Percentiles rank a stretch among this genome's conserved stretches.
These are phyloP conservation scores for Pelargonium fulgidum DNA, from an alignment of 441 rosid species.

Conservation along the genomic window DNA sequence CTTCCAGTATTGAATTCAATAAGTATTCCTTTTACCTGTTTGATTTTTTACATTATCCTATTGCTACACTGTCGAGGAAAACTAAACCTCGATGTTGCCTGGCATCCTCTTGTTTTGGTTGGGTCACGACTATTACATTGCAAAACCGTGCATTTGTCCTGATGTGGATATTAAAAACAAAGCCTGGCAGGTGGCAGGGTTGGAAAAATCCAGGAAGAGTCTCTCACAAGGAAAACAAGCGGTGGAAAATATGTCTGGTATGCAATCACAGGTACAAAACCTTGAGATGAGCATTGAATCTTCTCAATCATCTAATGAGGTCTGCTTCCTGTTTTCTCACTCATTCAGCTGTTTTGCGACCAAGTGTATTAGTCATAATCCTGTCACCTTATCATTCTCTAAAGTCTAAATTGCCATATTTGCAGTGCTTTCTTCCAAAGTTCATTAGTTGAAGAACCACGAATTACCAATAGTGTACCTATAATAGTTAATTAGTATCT, in stretches of 20 bases:
- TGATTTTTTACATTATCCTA: too few species aligned
- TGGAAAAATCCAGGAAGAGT: constrained; percentile 59
- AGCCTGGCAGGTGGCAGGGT: constrained; percentile 86
- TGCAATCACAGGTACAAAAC: constrained; percentile 40
- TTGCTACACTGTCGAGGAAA: neutral
- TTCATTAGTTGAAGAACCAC: too few species aligned
- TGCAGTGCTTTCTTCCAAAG: neutral
- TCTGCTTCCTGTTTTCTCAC: constrained; percentile 21
- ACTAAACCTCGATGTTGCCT: neutral
- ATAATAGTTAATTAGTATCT: too few species aligned
- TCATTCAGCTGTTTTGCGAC: neutral
- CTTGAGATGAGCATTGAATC: constrained; percentile 29
- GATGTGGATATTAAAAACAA: constrained; percentile 58
- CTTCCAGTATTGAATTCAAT: too few species aligned
- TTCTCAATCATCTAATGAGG: constrained; percentile 33
- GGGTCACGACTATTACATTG: constrained; percentile 8
- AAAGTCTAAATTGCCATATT: neutral
- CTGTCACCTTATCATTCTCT: neutral
- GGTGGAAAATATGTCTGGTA: constrained; percentile 33
- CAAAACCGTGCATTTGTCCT: constrained; percentile 30
- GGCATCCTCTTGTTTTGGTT: neutral
- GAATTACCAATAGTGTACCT: too few species aligned
- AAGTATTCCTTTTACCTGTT: too few species aligned
- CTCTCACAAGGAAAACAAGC: constrained; percentile 52
- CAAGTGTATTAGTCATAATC: neutral